phyloP scores from a whole-genome alignment of 768 basidiomycete species.

The Amanita rimosa region DNA sequence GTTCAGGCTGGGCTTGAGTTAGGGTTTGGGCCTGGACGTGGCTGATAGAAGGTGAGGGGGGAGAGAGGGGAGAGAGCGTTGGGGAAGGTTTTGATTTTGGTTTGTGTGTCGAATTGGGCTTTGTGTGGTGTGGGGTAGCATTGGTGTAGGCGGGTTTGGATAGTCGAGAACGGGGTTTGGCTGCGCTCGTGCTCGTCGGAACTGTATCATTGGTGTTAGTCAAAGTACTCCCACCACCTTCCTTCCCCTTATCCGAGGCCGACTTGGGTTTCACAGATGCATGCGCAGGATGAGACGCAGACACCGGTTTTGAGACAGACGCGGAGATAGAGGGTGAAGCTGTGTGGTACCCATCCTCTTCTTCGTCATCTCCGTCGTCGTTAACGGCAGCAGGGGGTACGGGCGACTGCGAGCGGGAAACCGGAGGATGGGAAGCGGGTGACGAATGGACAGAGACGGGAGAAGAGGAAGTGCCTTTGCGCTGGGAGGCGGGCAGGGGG shows the following conservation, averaged over 20 bases:
- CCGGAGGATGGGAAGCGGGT: background rate
- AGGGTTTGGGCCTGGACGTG: background rate
- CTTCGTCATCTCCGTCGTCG: background rate
- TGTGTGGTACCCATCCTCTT: background rate
- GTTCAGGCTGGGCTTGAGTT: background rate
- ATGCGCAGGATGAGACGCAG: background rate
- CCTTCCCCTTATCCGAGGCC: background rate
- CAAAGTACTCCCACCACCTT: too few species aligned
- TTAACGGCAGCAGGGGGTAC: background rate
- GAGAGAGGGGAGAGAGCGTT: background rate
- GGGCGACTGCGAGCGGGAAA: background rate
- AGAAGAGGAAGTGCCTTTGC: conserved; percentile 24
- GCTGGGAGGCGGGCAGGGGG: conserved; percentile 13
- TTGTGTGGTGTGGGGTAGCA: conserved; percentile 4
- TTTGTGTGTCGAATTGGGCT: background rate
- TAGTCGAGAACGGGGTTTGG: conserved; percentile 9
- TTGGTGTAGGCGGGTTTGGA: conserved; percentile 10
- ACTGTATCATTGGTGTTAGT: background rate
- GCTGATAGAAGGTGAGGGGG: background rate
- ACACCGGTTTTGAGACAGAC: background rate
- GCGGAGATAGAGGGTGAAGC: background rate
- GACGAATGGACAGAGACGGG: conserved; percentile 50
- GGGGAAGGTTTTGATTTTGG: background rate
- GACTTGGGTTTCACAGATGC: background rate
- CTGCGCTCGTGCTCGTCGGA: background rate